Evolutionary conservation across 352 stramenopile genomes (phyloP).

Genomic region (Phytophthora vignae): DNA sequence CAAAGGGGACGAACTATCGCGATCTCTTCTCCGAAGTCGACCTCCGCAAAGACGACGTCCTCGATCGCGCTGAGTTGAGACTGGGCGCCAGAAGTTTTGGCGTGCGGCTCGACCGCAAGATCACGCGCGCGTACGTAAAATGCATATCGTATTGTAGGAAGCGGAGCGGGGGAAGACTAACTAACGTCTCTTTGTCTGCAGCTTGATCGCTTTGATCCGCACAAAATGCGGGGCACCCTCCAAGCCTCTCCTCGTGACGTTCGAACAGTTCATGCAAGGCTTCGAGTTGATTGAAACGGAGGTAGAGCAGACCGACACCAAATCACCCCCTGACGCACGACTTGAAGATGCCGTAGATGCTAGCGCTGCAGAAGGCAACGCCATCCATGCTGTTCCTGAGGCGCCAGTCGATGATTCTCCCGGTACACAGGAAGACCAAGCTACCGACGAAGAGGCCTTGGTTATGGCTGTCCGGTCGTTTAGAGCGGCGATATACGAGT

Average conservation of each 20-base stretch:
- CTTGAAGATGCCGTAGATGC: neutral
- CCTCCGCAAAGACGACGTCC: conserved; percentile 50
- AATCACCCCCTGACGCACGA: neutral
- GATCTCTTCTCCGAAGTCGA: conserved; percentile 61
- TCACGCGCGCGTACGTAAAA: conserved; percentile 64
- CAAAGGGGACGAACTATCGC: conserved; percentile 29
- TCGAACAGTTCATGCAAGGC: conserved; percentile 59
- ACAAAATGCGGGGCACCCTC: conserved; percentile 49
- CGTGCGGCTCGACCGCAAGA: conserved; percentile 62
- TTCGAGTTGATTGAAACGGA: conserved; percentile 49
- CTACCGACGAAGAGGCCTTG: conserved; percentile 44
- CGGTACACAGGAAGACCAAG: conserved; percentile 6
- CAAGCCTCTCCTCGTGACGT: conserved; percentile 52
- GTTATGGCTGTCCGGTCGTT: conserved; percentile 43
- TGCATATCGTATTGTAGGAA: neutral
- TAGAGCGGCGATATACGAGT: conserved; percentile 48
- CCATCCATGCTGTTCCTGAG: neutral
- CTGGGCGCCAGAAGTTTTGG: conserved; percentile 55
- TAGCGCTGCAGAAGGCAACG: neutral
- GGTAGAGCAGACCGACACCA: neutral
- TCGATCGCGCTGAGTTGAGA: conserved; percentile 75
- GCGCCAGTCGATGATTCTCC: neutral
- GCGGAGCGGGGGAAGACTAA: conserved; percentile 6
- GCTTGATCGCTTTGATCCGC: conserved; percentile 62
- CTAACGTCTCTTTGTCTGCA: conserved; percentile 10